A percentile compares a stretch with the other conserved stretches of the same genome.
Conservation (phyloP, 306 rosid genomes). For the Vachellia pachyceras region DNA sequence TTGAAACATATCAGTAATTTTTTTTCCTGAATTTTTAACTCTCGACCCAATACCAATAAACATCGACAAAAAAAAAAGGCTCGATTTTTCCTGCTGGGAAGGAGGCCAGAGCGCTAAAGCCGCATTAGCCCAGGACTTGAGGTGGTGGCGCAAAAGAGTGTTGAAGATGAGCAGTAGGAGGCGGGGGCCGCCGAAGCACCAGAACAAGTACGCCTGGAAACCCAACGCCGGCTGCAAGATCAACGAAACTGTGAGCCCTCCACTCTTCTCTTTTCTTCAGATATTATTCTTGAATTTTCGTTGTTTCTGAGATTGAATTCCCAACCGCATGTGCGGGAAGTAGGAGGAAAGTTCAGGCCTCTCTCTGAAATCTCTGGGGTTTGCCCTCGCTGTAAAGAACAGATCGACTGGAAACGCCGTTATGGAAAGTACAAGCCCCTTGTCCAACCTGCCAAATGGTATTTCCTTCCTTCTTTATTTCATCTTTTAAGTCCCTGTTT, state of each 20-base stretch:
- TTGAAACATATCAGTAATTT: too few relatives aligned
- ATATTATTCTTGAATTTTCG: neutral
- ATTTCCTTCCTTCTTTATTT: neutral
- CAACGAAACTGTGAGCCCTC: constrained; percentile 68
- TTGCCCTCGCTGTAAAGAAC: constrained; percentile 87
- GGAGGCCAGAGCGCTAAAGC: neutral
- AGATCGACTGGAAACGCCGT: constrained; percentile 92
- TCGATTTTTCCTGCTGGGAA: neutral
- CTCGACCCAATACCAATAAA: too few relatives aligned
- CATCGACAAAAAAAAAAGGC: neutral
- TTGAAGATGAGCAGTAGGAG: constrained; percentile 51
- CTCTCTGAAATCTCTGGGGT: constrained; percentile 79
- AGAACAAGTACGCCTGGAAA: constrained; percentile 83
- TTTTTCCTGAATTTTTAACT: too few relatives aligned
- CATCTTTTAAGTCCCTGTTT: neutral
- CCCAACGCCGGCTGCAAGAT: constrained; percentile 85
- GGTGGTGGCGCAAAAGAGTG: neutral
- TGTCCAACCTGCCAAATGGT: constrained; percentile 85
- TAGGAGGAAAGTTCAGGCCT: constrained; percentile 85
- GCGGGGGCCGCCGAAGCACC: constrained; percentile 71
- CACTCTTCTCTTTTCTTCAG: neutral
- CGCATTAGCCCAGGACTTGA: neutral
- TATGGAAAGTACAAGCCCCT: constrained; percentile 91
- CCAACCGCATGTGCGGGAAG: constrained; percentile 52
- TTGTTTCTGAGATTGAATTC: neutral